Evolutionary conservation across 495 filamentous ascomycete species (phyloP), one percentile per base, ranked within the genome.

Genomic region (Penicillium lividum): DNA sequence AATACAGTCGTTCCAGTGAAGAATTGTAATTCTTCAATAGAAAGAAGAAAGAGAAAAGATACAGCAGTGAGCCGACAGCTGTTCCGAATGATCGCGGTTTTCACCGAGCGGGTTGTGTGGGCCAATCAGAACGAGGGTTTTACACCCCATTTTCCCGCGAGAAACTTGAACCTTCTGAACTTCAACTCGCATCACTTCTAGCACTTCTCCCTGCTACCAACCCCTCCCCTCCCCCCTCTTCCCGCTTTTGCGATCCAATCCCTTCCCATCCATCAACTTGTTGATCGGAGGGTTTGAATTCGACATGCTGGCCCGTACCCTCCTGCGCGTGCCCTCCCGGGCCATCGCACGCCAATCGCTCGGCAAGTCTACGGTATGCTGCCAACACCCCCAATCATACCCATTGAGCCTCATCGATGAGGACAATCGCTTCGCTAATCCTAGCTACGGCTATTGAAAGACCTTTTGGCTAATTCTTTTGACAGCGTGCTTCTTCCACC

Each of bases 261-360:
- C 58, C 53, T 70, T 67, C 68, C 68, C 67, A 65, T 68, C 66
- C 63, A 61, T 64, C 58, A 68, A 51, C 61, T 61, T 54, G 55
- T 73, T 61, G 66, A 68, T 73, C 63, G 73, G 75, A 78, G 73
- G 74, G 73, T 73, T 67, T 65, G 54, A 68, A 65, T 73, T 68
- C 55, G 66, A 69, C 77, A 97, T 97, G 92, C 82, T 96, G 84
- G 88, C 89, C 78, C 86, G 91, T 79, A 89, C 90, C 73, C 84
- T 82, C 72, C 78, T 92, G 80, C 90, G 91, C 71, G 82, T 86
- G 83, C 90, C 91, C 82, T 80, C 85, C 66, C 78, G 89, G 78
- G 89, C 86, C 77, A 79, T 85, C 73, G 86, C 76, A 62, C 74
- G 78, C 66, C 74, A 78, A 68, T 71, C 75, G 57, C 67, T 82